Evolutionary conservation across 306 rosid genomes (phyloP), one percentile per base, ranked within the genome.

Genomic region (Quercus variabilis): DNA sequence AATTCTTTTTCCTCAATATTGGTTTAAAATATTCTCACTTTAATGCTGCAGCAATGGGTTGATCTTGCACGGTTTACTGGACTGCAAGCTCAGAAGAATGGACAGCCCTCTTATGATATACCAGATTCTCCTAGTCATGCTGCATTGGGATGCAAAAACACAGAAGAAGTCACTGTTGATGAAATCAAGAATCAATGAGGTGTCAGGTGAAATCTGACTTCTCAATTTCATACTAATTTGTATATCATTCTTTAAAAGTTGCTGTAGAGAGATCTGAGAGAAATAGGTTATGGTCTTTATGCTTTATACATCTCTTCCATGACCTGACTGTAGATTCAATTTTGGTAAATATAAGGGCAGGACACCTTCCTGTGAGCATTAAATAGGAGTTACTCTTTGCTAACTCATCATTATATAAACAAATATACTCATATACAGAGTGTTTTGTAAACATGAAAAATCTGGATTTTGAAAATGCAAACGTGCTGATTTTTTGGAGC

Each of bases 1-100:
- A 17, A 55, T 11, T 74, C 31, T 80, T 72, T 69, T 57, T 43
- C 73, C 73, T 35, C 15, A 8, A 18, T 12, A 19, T 52, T 46
- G 68, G 41, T 23, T 54, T 25, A 20, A 79, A 56, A 55, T 74
- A 79, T 15, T 38, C 75, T 64, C 73, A 25, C 71, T 52, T 41
- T 31, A 57, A 62, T 81, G 73, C 74, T 87, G 93, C 95, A 94
- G 97, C 99, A 94, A 94, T 92, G 99, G 99, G 76, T 94, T 83
- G 99, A 94, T 88, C 82, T 92, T 5, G 99, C 97, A 25, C 97
- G 93, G 74, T 78, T 20, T 59, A 90, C 94, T 0, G 97, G 97
- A 73, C 83, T 94, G 59, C 99, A 94, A 90, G 85, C 89, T 75
- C 89, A 84, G 49, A 90, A 85, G 87, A 79, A 83, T 9, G 88